Base-by-base conservation (phyloP, 352 stramenopile species). In the Pythium diclinum region DNA sequence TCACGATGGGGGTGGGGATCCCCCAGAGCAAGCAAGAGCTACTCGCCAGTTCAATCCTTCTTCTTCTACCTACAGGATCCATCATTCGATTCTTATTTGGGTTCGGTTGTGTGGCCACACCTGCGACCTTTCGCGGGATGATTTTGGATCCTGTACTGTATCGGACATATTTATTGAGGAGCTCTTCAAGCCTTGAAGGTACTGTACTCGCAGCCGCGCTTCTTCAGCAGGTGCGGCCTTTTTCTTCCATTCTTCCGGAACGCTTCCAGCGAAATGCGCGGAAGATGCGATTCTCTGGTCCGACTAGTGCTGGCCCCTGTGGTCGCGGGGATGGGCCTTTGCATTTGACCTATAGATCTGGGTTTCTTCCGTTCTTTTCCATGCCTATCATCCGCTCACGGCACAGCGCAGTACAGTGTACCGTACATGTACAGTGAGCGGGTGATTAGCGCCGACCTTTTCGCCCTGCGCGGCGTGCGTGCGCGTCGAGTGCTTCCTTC, bases 161-260 rank as follows among this genome's bases (percentile, higher is more conserved):
- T 9, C 6, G 14, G 61, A 67, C 61, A 61, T 6, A 57, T 52
- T 42, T 61, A 61, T 5, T 4, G 0, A 13, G 25, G 19, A 34
- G 48, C 55, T n/a, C 16, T 49, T 60, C 14, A 23, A 16, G 8
- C 25, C 36, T 47, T 47, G 40, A 47, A 47, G 40, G 4, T 60
- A 32, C 36, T 11, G 17, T 36, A 19, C 21, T 6, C 0, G 13
- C 40, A 19, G 25, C 46, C n/a, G 19, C 4, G 46, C 19, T 53
- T 53, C 46, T 32, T 17, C 19, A 21, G 13, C 7, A 17, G 46
- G 13, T 53, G 19, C 46, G 8, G 19, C 34, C 51, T 7, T 42
- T 54, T 67, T 67, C 53, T 49, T n/a, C 51, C 17, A n/a, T 38
- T 28, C 28, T 67, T 52, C 61, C 32, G 30, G n/a, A 19, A 47